These are phyloP conservation scores for Colletotrichum scovillei DNA, from an alignment of 2,329 filamentous ascomycete genomes.

Conservation along the genomic window DNA sequence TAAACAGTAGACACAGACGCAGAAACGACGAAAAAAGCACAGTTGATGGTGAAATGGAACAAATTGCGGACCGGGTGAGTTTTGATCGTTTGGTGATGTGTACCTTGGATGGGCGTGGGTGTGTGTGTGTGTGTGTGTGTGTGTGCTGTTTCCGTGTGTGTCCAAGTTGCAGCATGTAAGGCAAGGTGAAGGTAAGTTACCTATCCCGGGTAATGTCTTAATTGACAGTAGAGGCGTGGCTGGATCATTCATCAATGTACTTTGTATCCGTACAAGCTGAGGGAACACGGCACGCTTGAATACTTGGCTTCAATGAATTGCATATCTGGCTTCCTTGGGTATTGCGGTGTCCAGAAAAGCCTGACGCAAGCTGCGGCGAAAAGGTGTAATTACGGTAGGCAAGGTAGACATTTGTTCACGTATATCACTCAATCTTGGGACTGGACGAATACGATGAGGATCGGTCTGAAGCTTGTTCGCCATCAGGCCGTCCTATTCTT, in stretches of 20 bases:
- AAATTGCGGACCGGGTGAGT: constrained; percentile 22
- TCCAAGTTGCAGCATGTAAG: constrained; percentile 11
- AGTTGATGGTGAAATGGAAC: constrained; percentile 17
- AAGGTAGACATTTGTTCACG: background rate
- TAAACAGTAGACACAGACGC: background rate
- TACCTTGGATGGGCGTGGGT: background rate
- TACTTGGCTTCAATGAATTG: background rate
- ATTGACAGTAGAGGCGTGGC: background rate
- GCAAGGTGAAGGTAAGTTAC: background rate
- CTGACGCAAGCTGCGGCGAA: constrained; percentile 25
- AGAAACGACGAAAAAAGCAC: constrained; percentile 20
- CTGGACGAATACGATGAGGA: constrained; percentile 7
- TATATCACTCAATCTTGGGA: background rate
- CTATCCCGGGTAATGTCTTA: background rate
- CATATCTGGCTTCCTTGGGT: background rate
- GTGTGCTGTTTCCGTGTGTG: background rate
- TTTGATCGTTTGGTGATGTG: constrained; percentile 21
- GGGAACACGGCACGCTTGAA: constrained; percentile 4
- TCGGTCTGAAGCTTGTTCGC: constrained; percentile 14
- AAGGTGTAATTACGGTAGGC: background rate
- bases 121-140: constrained; percentile 4
- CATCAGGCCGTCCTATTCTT: constrained; percentile 2
- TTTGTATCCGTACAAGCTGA: background rate
- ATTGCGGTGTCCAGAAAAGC: background rate
- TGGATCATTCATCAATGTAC: background rate